Evolutionary conservation across 495 filamentous ascomycete species (phyloP).

Genomic region (Penicillium daleae): DNA sequence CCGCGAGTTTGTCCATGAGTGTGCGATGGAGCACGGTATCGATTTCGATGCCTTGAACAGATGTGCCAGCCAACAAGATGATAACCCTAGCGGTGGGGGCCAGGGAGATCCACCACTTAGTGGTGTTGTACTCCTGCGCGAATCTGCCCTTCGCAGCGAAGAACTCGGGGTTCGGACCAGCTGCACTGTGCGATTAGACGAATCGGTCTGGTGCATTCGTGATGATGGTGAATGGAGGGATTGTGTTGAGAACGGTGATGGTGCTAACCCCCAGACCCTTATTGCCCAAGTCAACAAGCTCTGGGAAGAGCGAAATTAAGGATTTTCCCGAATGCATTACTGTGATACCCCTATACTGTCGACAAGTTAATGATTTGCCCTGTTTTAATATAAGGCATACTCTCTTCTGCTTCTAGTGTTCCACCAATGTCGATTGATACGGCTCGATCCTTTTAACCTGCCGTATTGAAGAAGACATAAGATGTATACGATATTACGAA

Average conservation of each 20-base stretch:
- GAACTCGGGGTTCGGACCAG: constrained; percentile 75
- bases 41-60: constrained; percentile 82
- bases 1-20: constrained; percentile 73
- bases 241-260: constrained; percentile 61
- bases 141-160: constrained; percentile 73
- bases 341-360: constrained; percentile 8
- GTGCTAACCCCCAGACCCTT: constrained; percentile 70
- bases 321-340: not conserved
- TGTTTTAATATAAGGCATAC: not conserved
- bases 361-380: not conserved
- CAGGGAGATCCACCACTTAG: constrained; percentile 48
- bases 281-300: constrained; percentile 68
- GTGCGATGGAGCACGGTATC: constrained; percentile 85
- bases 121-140: constrained; percentile 66
- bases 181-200: constrained; percentile 84
- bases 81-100: constrained; percentile 61
- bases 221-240: constrained; percentile 82
- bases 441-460: not conserved
- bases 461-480: not conserved
- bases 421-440: not conserved
- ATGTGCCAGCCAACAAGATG: constrained; percentile 61
- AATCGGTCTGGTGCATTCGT: constrained; percentile 79
- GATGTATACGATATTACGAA: not conserved
- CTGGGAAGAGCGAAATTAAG: constrained; percentile 40
- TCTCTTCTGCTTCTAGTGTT: not conserved